Evolutionary conservation across 2,329 filamentous ascomycete genomes (phyloP).

Genomic region (Kalaharituber pfeilii): DNA sequence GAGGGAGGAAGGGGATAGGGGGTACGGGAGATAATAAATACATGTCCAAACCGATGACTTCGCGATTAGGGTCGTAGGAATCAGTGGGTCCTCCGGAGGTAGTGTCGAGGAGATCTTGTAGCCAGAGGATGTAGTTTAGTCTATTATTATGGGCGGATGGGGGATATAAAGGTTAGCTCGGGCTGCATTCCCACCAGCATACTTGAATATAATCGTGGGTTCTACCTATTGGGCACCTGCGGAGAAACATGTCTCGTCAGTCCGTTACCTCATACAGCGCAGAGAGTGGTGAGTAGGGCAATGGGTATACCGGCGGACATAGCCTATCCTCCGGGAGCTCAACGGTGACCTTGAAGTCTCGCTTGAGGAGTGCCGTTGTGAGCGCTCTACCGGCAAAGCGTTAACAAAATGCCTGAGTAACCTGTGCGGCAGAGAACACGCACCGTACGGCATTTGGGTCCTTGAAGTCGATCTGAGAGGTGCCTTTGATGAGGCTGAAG

Average conservation of each 20-base stretch:
- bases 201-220: background rate
- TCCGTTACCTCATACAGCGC: background rate
- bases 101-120: slow-evolving; percentile 63
- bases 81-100: slow-evolving; percentile 33
- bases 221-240: background rate
- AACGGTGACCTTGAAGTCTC: slow-evolving; percentile 56
- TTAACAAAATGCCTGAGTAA: no score
- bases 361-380: slow-evolving; percentile 57
- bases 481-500: slow-evolving; percentile 34
- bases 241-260: no score
- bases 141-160: slow-evolving; percentile 29
- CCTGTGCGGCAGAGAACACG: no score
- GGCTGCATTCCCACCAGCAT: background rate
- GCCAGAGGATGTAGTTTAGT: slow-evolving; percentile 80
- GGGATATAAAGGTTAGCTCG: no score
- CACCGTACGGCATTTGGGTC: slow-evolving; percentile 61
- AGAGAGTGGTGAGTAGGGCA: background rate
- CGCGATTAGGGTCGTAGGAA: slow-evolving; percentile 37
- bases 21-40: slow-evolving; percentile 23
- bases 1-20: background rate
- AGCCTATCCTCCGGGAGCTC: slow-evolving; percentile 60
- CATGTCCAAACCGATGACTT: slow-evolving; percentile 60
- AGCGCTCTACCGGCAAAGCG: slow-evolving; percentile 42
- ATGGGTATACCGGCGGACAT: slow-evolving; percentile 49
- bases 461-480: slow-evolving; percentile 58